phyloP scores from a whole-genome alignment of 2,329 filamentous ascomycete genomes.

The Trichoderma afroharzianum region DNA sequence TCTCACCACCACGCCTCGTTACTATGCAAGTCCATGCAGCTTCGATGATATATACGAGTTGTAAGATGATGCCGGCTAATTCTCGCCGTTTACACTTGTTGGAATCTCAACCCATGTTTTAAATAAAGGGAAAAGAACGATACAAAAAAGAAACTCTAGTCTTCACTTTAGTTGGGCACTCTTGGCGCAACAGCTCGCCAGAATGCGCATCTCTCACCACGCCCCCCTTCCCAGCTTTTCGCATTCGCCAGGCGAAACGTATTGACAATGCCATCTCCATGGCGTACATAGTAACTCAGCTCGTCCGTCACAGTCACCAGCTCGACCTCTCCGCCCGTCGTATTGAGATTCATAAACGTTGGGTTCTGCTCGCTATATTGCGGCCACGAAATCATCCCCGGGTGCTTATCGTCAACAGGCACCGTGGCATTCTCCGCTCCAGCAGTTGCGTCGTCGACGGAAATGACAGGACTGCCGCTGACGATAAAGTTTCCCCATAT shows the following conservation, averaged over 20 bases:
- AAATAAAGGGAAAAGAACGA: background rate
- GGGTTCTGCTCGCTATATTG: conserved; percentile 31
- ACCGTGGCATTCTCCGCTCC: conserved; percentile 27
- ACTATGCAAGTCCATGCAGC: background rate
- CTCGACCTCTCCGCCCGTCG: conserved; percentile 38
- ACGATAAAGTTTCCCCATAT: conserved; percentile 48
- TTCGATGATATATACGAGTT: background rate
- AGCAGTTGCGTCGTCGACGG: conserved; percentile 24
- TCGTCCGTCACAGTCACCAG: conserved; percentile 25
- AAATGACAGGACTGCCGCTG: conserved; percentile 38
- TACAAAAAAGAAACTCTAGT: background rate
- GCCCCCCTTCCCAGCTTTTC: conserved; percentile 44
- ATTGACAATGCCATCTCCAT: conserved; percentile 32
- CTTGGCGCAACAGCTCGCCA: conserved; percentile 31
- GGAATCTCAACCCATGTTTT: background rate
- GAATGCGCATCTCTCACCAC: conserved; percentile 44
- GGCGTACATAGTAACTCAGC: conserved; percentile 23
- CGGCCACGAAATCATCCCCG: conserved; percentile 31
- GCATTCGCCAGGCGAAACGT: conserved; percentile 40
- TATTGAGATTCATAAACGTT: conserved; percentile 43
- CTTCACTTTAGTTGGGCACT: background rate
- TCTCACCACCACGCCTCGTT: background rate
- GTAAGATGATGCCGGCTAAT: background rate
- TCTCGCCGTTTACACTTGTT: background rate
- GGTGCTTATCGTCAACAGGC: conserved; percentile 26